These are phyloP conservation scores for Dysphania ambrosioides DNA, from an alignment of 148 eudicot genomes.

Conservation along the genomic window DNA sequence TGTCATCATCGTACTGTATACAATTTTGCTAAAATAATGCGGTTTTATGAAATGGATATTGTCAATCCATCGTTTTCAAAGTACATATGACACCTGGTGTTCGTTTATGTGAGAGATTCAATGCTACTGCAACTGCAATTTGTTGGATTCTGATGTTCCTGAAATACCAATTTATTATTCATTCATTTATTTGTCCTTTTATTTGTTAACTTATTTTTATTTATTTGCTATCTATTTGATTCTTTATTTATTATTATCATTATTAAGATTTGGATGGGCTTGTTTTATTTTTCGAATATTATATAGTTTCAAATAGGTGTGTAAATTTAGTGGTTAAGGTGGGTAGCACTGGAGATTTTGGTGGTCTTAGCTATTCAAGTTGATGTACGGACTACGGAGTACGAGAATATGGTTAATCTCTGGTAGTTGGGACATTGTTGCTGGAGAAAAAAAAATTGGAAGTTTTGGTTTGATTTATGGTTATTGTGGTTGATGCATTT, in stretches of 20 bases:
- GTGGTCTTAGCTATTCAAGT: no score
- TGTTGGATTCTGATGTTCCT: conserved; percentile 17
- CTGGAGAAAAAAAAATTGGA: neutral
- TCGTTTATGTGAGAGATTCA: neutral
- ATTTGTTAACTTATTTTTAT: neutral
- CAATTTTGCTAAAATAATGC: conserved; percentile 6
- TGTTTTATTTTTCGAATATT: neutral
- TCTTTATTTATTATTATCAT: neutral
- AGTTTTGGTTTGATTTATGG: conserved; percentile 12
- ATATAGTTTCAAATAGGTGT: neutral
- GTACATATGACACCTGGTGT: neutral
- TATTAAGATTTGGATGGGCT: neutral
- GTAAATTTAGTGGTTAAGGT: conserved; percentile 23
- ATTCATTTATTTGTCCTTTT: neutral
- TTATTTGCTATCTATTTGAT: neutral
- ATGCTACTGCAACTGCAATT: conserved; percentile 15
- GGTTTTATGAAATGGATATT: conserved; percentile 17
- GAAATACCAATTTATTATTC: neutral
- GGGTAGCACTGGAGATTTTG: conserved; percentile 10
- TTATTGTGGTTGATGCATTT: conserved; percentile 28
- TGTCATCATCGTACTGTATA: no score
- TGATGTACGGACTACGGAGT: neutral
- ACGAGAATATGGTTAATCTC: conserved; percentile 6
- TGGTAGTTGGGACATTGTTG: conserved; percentile 13
- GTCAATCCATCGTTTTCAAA: conserved; percentile 12